Evolutionary conservation across 2,329 filamentous ascomycete species (phyloP).

Genomic region (Aspergillus sp.): DNA sequence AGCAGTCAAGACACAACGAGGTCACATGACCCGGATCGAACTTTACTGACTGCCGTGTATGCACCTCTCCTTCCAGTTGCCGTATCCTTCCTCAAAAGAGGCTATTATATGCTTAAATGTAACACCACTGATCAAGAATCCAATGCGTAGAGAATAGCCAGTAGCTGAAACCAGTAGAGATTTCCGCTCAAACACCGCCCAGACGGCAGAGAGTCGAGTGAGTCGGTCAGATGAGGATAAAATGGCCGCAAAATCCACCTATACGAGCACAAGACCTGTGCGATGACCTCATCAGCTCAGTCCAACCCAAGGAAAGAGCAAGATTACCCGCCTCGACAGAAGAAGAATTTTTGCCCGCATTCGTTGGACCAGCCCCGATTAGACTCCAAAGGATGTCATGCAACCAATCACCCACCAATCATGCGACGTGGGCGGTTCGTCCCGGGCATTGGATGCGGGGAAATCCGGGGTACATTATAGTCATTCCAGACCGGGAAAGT

Average conservation of each 20-base stretch:
- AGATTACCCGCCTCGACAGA: background rate
- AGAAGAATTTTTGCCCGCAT: background rate
- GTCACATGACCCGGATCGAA: background rate
- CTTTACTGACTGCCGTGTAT: background rate
- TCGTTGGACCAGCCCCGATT: background rate
- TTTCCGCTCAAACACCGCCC: too few relatives aligned
- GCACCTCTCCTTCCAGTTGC: too few relatives aligned
- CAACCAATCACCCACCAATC: background rate
- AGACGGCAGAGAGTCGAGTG: too few relatives aligned
- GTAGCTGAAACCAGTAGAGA: too few relatives aligned
- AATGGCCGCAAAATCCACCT: background rate
- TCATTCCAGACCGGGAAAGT: background rate
- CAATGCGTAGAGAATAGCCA: too few relatives aligned
- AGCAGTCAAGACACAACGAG: background rate
- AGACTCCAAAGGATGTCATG: background rate
- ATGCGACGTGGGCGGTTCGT: background rate
- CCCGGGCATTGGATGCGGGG: background rate
- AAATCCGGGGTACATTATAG: background rate
- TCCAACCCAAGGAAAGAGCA: background rate
- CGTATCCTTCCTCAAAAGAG: background rate
- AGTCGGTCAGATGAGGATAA: background rate
- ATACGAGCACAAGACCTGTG: background rate
- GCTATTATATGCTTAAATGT: background rate
- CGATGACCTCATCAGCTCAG: background rate
- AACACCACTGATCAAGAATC: too few relatives aligned